Conservation (phyloP, 129 eudicot genomes). For the Arctium minus region DNA sequence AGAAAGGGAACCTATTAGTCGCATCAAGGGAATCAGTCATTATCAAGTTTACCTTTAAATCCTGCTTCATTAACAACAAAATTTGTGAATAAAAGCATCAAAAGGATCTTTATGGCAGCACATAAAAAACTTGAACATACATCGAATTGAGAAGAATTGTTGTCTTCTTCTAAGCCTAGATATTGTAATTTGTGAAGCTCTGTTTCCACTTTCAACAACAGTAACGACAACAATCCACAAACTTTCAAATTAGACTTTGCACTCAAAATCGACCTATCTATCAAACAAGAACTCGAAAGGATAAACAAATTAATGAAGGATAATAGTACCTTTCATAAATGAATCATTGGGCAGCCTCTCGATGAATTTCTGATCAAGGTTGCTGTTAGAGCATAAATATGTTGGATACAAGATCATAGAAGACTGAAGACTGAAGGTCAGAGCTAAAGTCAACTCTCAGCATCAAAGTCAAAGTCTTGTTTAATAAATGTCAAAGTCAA, state of each 20-base stretch:
- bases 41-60: too few relatives aligned
- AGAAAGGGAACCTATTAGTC: too few relatives aligned
- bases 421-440: too few relatives aligned
- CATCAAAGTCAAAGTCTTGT: too few relatives aligned
- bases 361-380: conserved; percentile 71
- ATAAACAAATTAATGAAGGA: background rate
- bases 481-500: too few relatives aligned
- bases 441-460: too few relatives aligned
- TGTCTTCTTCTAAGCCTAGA: conserved; percentile 68
- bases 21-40: too few relatives aligned
- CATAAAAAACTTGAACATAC: conserved; percentile 21
- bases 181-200: conserved; percentile 54
- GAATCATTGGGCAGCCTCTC: conserved; percentile 73
- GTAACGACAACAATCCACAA: conserved; percentile 50
- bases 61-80: too few relatives aligned
- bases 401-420: too few relatives aligned
- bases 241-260: background rate
- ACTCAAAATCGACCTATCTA: background rate
- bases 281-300: background rate
- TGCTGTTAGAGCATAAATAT: too few relatives aligned
- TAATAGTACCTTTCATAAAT: conserved; percentile 56
- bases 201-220: conserved; percentile 84
- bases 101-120: too few relatives aligned
- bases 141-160: conserved; percentile 40
- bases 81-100: too few relatives aligned